Evolutionary conservation across 139 green algal genomes (phyloP), one percentile per base, ranked within the genome.

Genomic region (Pleodorina starrii): DNA sequence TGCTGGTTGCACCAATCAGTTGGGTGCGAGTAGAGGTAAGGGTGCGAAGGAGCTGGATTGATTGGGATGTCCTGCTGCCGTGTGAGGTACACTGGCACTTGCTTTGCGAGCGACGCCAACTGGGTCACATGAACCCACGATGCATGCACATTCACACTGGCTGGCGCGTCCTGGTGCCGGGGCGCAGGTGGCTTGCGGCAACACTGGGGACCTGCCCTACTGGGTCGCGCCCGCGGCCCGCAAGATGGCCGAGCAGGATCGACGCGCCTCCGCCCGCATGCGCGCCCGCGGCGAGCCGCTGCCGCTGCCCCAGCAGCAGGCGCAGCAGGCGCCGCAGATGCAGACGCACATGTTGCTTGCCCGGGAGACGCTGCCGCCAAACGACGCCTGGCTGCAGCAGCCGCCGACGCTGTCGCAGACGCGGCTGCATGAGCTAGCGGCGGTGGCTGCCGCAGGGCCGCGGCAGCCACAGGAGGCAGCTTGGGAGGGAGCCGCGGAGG

Each of bases 191-290:
- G 60, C 80, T 3, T 44, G 60, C 60, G 80, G 80, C 25, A 60
- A 76, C 60, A 87, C 80, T 0, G 59, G 4, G 27, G 80, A 87
- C 54, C 36, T 85, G 54, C 78, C 78, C 17, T 73, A 85, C 57
- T 51, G 36, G 3, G 78, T 85, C 19, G 21, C 51, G 5, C 14
- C 50, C 2, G 78, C 78, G 11, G 59, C 59, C 14, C 43, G 29
- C 27, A 72, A 16, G 44, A 77, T 87, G 80, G 80, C 59, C 12
- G 59, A 87, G 29, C 12, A 75, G 60, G 80, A 77, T 27, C 80
- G 60, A 27, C 38, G 48, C 2, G 59, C 60, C 14, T 40, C 80
- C 10, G 78, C 75, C n/a, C 36, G 54, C 40, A 32, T 87, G 80
- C 59, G 80, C 17, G 27, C 43, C 25, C 80, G 40, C 40, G 72